Conservation (phyloP, 176 grass and related monocot genomes). For the Avena atlantica region DNA sequence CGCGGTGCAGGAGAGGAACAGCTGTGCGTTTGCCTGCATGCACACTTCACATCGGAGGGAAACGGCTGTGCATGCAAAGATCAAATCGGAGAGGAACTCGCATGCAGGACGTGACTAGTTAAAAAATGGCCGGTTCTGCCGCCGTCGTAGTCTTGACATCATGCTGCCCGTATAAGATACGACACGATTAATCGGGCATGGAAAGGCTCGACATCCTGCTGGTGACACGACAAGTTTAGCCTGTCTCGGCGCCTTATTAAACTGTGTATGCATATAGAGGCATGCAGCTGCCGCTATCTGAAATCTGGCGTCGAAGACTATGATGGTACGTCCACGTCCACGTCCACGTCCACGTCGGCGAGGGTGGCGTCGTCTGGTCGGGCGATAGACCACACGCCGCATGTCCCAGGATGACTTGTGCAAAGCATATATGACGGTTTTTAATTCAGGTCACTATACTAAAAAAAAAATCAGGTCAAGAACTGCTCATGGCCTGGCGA, state of each 20-base stretch:
- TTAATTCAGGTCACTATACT: neutral
- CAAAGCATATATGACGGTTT: neutral
- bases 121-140: neutral
- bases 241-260: neutral
- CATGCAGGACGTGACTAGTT: neutral
- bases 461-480: neutral
- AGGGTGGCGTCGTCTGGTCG: neutral
- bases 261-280: neutral
- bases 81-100: neutral
- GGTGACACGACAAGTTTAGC: neutral
- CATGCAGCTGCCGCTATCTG: neutral
- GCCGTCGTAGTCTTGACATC: neutral
- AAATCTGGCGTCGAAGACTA: neutral
- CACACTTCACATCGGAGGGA: neutral
- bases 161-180: neutral
- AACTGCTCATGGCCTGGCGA: neutral
- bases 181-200: neutral
- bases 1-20: neutral
- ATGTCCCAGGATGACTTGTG: slow-evolving; percentile 16
- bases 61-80: slow-evolving; percentile 13
- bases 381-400: neutral
- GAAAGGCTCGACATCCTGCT: neutral
- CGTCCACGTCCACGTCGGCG: slow-evolving; percentile 1
- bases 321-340: neutral
- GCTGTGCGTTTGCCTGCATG: neutral